These are phyloP conservation scores for Ophiosphaerella narmari DNA, from an alignment of 2,329 filamentous ascomycete genomes.

Conservation along the genomic window DNA sequence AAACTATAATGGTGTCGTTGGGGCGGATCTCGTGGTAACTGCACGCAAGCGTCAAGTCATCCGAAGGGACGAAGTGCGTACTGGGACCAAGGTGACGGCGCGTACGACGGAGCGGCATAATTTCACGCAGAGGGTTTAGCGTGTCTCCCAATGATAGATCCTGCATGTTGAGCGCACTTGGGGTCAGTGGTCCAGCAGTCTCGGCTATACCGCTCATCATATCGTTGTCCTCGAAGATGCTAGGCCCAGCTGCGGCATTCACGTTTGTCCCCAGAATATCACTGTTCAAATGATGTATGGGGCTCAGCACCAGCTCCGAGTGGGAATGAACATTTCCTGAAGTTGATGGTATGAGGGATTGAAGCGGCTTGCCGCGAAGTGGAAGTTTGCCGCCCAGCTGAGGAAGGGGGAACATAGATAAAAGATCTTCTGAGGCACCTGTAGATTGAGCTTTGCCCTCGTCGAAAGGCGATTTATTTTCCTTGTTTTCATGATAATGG, in stretches of 20 bases:
- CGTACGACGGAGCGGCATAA: background rate
- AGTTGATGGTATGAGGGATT: background rate
- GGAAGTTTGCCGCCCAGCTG: background rate
- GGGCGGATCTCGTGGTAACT: slow-evolving; percentile 14
- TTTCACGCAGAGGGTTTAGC: background rate
- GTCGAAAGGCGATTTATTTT: background rate
- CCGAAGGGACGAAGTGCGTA: background rate
- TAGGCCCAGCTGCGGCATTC: background rate
- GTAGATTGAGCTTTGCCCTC: background rate
- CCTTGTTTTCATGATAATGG: background rate
- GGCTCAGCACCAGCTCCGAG: background rate
- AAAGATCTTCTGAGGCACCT: background rate
- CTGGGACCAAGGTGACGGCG: background rate
- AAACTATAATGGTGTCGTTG: slow-evolving; percentile 21
- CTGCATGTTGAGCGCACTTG: slow-evolving; percentile 17
- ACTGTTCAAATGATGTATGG: background rate
- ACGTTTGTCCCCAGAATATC: background rate
- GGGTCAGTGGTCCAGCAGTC: slow-evolving; percentile 4
- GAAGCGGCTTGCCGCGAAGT: background rate
- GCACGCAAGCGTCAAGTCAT: background rate
- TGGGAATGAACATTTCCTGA: background rate
- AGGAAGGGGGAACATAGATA: background rate
- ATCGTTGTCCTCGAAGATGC: slow-evolving; percentile 7
- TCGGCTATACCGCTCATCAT: background rate
- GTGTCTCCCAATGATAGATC: slow-evolving; percentile 15